Base-by-base conservation (phyloP, 257 asterid species). In the Solanum chmielewskii region DNA sequence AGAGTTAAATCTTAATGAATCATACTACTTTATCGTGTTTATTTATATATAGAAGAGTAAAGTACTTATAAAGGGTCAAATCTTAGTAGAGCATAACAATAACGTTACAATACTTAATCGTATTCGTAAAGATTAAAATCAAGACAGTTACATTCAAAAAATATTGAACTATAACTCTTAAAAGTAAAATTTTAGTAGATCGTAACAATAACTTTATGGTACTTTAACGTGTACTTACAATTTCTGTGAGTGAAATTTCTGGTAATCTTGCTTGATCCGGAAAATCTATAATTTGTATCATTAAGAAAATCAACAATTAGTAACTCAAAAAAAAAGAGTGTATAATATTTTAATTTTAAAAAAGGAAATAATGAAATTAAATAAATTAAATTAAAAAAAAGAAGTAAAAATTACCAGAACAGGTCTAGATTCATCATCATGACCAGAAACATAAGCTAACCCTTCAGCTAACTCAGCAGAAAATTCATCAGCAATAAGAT, bases 391-490 rank as follows among this genome's bases (percentile, higher is more conserved):
- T 14, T 33, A 39, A 12, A 37, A 45, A 12, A 37, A 45, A 75
- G 29, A 59, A 37, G 23, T n/a, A 12, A 29, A 85, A 27, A 56
- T 82, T 93, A 97, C 99, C 95, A 96, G 15, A 59, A 96, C 98
- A 44, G 99, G 99, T 73, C 98, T 94, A 39, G 92, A 92, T 88
- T 95, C 95, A 85, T 95, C 98, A 87, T 97, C 99, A 31, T 92
- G 94, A 56, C 99, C 99, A 87, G 99, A 98, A 87, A 97, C 99
- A 90, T 93, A 97, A 87, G 99, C 99, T 9, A 90, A 56, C 35
- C 99, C 99, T 56, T 97, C 99, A 66, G 97, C 96, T 7, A 97
- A 90, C 94, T 97, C 99, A 73, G 95, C 98, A 9, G 98, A 96
- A 91, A 97, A 97, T 83, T 97, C 99, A 92, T 97, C 99, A 62